These are phyloP conservation scores for Asterionellopsis glacialis DNA, from an alignment of 108 stramenopile species.

Conservation along the genomic window DNA sequence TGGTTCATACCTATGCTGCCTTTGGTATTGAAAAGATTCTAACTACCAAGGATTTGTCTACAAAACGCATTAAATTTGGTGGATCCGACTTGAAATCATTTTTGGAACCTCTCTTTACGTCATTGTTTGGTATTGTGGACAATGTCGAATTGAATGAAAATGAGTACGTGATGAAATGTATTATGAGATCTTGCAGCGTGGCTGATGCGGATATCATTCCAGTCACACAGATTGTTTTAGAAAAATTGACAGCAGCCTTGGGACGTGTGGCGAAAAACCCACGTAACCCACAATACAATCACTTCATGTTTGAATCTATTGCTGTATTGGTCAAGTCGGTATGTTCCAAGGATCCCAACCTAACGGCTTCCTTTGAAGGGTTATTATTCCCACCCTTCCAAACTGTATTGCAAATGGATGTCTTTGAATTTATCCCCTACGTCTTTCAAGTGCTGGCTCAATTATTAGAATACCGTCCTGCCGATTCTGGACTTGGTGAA, in stretches of 20 bases:
- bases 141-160: slow-evolving; percentile 84
- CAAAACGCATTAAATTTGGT: slow-evolving; percentile 49
- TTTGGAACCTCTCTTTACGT: slow-evolving; percentile 80
- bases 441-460: slow-evolving; percentile 98
- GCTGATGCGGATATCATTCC: slow-evolving; percentile 82
- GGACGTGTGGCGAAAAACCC: slow-evolving; percentile 91
- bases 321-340: slow-evolving; percentile 85
- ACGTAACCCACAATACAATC: slow-evolving; percentile 95
- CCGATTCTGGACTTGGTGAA: slow-evolving; percentile 58
- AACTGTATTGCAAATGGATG: slow-evolving; percentile 88
- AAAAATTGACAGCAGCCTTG: slow-evolving; percentile 78
- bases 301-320: slow-evolving; percentile 95
- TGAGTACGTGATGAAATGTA: slow-evolving; percentile 96
- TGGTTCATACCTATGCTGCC: slow-evolving; percentile 96
- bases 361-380: slow-evolving; percentile 70
- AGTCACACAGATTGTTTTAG: slow-evolving; percentile 77
- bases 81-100: slow-evolving; percentile 67
- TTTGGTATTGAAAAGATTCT: slow-evolving; percentile 87
- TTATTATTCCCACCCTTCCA: slow-evolving; percentile 93
- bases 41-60: slow-evolving; percentile 49
- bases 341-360: slow-evolving; percentile 64
- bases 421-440: slow-evolving; percentile 94
- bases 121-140: slow-evolving; percentile 86
- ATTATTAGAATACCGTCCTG: slow-evolving; percentile 82
- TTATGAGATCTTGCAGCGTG: slow-evolving; percentile 84